These are phyloP conservation scores for Linaria vulgaris DNA, from an alignment of 257 asterid species.

Conservation along the genomic window DNA sequence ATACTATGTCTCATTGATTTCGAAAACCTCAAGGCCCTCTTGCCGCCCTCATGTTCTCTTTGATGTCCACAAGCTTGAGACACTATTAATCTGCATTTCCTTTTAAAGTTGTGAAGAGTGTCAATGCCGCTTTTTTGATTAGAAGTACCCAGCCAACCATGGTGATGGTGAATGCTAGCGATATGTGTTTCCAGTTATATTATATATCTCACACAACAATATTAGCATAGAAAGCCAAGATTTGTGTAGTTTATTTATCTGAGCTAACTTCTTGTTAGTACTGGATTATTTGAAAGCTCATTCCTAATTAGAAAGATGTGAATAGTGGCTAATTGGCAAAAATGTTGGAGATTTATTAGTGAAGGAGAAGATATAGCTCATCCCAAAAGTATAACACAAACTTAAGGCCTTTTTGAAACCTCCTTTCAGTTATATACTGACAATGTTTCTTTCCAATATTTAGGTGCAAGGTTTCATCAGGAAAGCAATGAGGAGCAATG, in stretches of 20 bases:
- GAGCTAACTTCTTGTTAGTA: not conserved
- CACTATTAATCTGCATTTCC: slow-evolving; percentile 7
- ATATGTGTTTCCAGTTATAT: slow-evolving; percentile 7
- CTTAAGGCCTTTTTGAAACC: not conserved
- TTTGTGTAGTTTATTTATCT: not conserved
- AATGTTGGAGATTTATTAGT: not conserved
- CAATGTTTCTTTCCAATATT: slow-evolving; percentile 1
- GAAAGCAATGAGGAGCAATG: slow-evolving; percentile 52
- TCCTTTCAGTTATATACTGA: slow-evolving; percentile 21
- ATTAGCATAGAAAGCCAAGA: not conserved
- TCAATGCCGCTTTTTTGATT: slow-evolving; percentile 19
- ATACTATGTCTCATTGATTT: not conserved
- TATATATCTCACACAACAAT: not conserved
- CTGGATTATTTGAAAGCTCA: not conserved
- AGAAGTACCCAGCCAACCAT: slow-evolving; percentile 2
- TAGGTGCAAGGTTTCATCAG: slow-evolving; percentile 68
- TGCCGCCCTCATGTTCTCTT: slow-evolving; percentile 8
- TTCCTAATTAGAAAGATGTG: not conserved
- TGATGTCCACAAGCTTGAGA: slow-evolving; percentile 12
- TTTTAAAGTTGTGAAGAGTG: slow-evolving; percentile 7
- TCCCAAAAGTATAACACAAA: slow-evolving; percentile 11
- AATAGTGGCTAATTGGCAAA: not conserved
- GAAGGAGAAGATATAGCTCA: not conserved
- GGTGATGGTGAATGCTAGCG: not conserved
- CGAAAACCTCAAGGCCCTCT: slow-evolving; percentile 7